Conservation (phyloP, 768 basidiomycete genomes). For the Arthromyces matolae region DNA sequence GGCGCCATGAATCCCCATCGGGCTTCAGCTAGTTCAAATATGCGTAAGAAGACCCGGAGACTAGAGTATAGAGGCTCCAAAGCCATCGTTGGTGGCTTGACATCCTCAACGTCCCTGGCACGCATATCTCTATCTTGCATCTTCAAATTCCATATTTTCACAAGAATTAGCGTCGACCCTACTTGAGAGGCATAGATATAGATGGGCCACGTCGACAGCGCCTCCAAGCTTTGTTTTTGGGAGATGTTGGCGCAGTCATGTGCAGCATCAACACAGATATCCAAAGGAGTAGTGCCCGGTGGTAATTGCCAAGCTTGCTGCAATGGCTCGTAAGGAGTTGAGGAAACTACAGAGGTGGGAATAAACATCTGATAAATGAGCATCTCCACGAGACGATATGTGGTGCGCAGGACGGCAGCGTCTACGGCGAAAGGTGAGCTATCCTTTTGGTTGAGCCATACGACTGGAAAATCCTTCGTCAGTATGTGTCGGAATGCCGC, state of each 20-base stretch:
- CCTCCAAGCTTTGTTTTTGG: slow-evolving; percentile 44
- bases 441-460: slow-evolving; percentile 53
- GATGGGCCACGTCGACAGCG: slow-evolving; percentile 38
- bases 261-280: slow-evolving; percentile 58
- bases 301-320: slow-evolving; percentile 17
- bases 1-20: slow-evolving; percentile 32
- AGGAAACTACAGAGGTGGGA: slow-evolving; percentile 23
- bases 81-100: slow-evolving; percentile 28
- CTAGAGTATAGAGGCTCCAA: slow-evolving; percentile 37
- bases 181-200: slow-evolving; percentile 46
- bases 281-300: slow-evolving; percentile 46
- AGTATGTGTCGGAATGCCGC: not conserved
- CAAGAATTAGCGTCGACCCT: slow-evolving; percentile 49
- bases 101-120: slow-evolving; percentile 24
- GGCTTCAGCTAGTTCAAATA: slow-evolving; percentile 34
- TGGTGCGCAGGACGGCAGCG: slow-evolving; percentile 51
- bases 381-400: slow-evolving; percentile 63
- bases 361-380: slow-evolving; percentile 62
- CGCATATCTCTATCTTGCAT: slow-evolving; percentile 36
- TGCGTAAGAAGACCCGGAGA: slow-evolving; percentile 37
- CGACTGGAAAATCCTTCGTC: slow-evolving; percentile 34
- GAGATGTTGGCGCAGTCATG: slow-evolving; percentile 58
- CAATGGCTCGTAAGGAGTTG: not conserved
- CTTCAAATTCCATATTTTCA: slow-evolving; percentile 57
- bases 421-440: slow-evolving; percentile 50